Evolutionary conservation across 208 protist genomes (phyloP), one percentile per base, ranked within the genome.

Genomic region (Leishmania major): DNA sequence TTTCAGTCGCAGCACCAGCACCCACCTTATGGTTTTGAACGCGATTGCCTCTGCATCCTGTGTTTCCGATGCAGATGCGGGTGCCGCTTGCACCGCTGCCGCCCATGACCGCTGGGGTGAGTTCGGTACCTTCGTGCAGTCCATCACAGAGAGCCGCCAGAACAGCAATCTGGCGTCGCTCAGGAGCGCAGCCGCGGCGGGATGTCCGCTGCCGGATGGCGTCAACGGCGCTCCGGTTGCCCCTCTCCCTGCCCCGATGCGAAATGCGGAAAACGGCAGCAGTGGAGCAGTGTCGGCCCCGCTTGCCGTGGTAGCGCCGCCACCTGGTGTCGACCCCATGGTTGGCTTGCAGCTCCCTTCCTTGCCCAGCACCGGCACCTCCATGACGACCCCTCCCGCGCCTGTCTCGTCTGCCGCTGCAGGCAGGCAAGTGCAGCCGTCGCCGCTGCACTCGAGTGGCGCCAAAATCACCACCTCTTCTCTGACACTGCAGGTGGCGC

Each of bases 71-170:
- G n/a, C 71, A 43, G 67, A 51, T 37, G 66, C 53, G 53, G 74
- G 55, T 17, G 45, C 53, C 37, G 59, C 35, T 31, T 25, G 49
- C 60, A 74, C 62, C 8, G 53, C 59, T 28, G 45, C 60, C 43
- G n/a, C 60, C 2, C 60, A 53, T 35, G 77, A 85, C 60, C 76
- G 13, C 57, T 85, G 82, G 82, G 60, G 72, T 53, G 82, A 85
- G 25, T 81, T 85, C 60, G 82, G 82, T 3, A 57, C 75, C 6
- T 79, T 85, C 66, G 82, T 85, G 49, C 82, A 85, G 64, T 81
- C 82, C 49, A 75, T 85, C 73, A 85, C 82, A 13, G 82, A 85
- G 51, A 85, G 59, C 31, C 71, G 77, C 35, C 73, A 67, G 11
- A 85, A 85, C 72, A 75, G 82, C 55, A 85, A 85, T 53, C 10